Base-by-base conservation (phyloP, 345 rosid species). In the Arabidopsis suecica region DNA sequence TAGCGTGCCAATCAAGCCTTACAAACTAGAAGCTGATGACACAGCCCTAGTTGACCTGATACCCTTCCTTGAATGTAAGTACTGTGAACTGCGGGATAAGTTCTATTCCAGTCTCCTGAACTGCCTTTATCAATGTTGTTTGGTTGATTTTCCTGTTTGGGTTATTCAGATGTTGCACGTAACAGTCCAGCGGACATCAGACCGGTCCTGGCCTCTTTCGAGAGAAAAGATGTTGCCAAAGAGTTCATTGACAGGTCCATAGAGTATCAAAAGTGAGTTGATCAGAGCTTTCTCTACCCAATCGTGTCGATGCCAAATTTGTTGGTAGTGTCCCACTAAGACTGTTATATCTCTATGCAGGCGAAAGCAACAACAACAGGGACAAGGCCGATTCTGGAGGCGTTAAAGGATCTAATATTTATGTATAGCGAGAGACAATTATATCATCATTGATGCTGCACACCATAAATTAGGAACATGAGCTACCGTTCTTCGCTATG, bases 51-150 rank as follows among this genome's bases (percentile, higher is more conserved):
- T 96, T 78, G 98, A 96, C 77, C 97, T 96, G 55, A 90, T 96
- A 83, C 99, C 98, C 5, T 96, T 93, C 77, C 98, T 96, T 59
- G 98, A 96, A 80, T 96, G 99, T 93, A 79, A 84, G 89, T 76
- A 48, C 59, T 55, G n/a, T 38, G 49, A 37, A 51, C 36, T 16
- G 41, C 36, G 10, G 20, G 11, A 56, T 12, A 41, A 45, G 30
- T 63, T 71, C 9, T 36, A 18, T 20, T 30, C 48, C 12, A 57
- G 73, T 37, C 18, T 71, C 22, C 22, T 65, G 44, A 41, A 58
- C 28, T 30, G 14, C 20, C 9, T 34, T 18, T 50, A 12, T 65
- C 34, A 34, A 28, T 49, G 59, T 64, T 71, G 54, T 16, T 66
- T 62, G 45, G 67, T 71, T 54, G n/a, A 40, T 69, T 20, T 38